Conservation (phyloP, 345 rosid genomes). For the Litchi chinensis region DNA sequence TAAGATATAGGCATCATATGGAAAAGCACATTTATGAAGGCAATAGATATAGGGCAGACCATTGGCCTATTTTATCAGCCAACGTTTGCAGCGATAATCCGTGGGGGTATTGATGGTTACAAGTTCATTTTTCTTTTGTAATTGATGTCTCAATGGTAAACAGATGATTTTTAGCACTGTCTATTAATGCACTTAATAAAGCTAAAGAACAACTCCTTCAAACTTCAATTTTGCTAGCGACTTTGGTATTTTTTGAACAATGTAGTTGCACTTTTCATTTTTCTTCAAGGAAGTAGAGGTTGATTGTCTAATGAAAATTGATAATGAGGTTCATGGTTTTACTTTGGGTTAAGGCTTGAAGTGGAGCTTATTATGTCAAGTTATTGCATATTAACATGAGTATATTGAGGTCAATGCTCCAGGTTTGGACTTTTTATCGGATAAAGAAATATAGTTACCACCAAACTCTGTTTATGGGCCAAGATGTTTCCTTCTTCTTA, state of each 20-base stretch:
- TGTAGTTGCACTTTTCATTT: no score
- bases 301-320: not conserved
- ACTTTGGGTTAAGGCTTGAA: no score
- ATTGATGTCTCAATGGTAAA: not conserved
- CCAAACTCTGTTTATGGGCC: no score
- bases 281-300: not conserved
- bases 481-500: no score
- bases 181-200: not conserved
- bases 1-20: constrained; percentile 3
- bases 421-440: no score
- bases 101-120: not conserved
- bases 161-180: not conserved
- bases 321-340: not conserved
- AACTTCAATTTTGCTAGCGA: not conserved
- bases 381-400: no score
- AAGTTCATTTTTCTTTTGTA: not conserved
- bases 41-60: not conserved
- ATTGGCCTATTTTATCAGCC: not conserved
- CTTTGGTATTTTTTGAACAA: no score
- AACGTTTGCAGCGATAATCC: not conserved
- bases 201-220: no score
- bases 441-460: no score
- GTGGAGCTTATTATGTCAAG: no score
- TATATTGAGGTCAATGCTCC: no score
- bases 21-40: not conserved